These are phyloP conservation scores for Penicillium griseofulvum DNA, from an alignment of 2,329 filamentous ascomycete genomes.

Conservation along the genomic window DNA sequence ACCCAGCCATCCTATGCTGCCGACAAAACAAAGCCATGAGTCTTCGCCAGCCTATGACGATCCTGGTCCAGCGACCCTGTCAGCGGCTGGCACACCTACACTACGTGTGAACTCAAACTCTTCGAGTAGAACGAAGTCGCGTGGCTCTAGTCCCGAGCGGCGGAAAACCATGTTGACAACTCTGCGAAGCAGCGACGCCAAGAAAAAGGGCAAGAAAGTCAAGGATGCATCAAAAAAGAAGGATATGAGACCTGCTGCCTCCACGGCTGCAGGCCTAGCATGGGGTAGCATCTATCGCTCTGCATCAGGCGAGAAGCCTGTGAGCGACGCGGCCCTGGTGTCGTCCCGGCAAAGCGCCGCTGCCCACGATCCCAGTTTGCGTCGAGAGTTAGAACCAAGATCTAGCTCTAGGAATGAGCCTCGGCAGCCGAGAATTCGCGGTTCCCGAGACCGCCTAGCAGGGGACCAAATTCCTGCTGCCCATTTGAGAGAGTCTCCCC, in stretches of 20 bases:
- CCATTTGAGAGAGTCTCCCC: conserved; percentile 24
- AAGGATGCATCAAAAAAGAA: conserved; percentile 40
- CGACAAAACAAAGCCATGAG: conserved; percentile 22
- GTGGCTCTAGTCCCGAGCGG: conserved; percentile 62
- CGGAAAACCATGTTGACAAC: conserved; percentile 58
- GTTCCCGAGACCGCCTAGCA: conserved; percentile 5
- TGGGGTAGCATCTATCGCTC: conserved; percentile 48
- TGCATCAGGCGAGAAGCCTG: conserved; percentile 25
- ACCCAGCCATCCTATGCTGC: conserved; percentile 43
- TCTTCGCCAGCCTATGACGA: conserved; percentile 17
- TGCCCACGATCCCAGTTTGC: conserved; percentile 25
- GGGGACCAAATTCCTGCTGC: conserved; percentile 20
- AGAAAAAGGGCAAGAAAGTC: conserved; percentile 45
- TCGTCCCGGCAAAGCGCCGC: conserved; percentile 30
- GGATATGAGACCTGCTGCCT: conserved; percentile 54
- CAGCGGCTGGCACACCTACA: conserved; percentile 17
- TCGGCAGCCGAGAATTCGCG: conserved; percentile 10
- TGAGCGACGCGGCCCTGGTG: conserved; percentile 28
- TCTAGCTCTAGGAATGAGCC: conserved; percentile 27
- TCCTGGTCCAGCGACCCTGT: conserved; percentile 6
- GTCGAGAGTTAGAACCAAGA: conserved; percentile 25
- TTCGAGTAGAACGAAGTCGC: conserved; percentile 45
- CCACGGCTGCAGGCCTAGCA: conserved; percentile 63
- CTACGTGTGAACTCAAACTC: conserved; percentile 30
- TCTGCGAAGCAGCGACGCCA: conserved; percentile 49